Conservation (phyloP, 345 rosid species). For the Dipteronia dyeriana region DNA sequence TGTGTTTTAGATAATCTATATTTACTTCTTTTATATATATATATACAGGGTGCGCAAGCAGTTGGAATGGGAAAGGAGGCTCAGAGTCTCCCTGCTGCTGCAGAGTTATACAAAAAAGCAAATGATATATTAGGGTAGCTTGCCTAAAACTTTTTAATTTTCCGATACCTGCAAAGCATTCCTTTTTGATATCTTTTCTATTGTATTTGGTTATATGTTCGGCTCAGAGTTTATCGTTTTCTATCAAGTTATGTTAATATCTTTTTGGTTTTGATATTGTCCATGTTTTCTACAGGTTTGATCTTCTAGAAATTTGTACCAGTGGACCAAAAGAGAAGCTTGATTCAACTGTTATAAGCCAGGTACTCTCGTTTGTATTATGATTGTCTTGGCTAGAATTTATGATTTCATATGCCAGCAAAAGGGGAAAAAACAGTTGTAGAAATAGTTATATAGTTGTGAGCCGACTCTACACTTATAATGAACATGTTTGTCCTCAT, state of each 20-base stretch:
- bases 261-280: slow-evolving; percentile 1
- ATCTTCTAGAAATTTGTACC: slow-evolving; percentile 87
- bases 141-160: neutral
- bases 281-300: slow-evolving; percentile 57
- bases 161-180: neutral
- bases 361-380: slow-evolving; percentile 46
- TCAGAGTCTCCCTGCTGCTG: slow-evolving; percentile 73
- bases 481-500: neutral
- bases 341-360: slow-evolving; percentile 93
- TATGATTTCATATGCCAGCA: neutral
- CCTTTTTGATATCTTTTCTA: neutral
- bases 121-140: slow-evolving; percentile 71
- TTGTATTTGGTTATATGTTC: neutral
- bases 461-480: neutral
- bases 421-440: neutral
- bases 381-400: slow-evolving; percentile 12
- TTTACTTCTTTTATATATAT: neutral
- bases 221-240: neutral
- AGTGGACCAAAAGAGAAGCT: slow-evolving; percentile 96
- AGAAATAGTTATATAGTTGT: neutral
- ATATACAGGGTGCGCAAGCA: slow-evolving; percentile 90
- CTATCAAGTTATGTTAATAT: neutral
- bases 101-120: slow-evolving; percentile 76
- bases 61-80: slow-evolving; percentile 98
- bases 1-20: neutral